These are phyloP conservation scores for Brettanomyces nanus DNA, from an alignment of 805 yeast genomes.

Conservation along the genomic window DNA sequence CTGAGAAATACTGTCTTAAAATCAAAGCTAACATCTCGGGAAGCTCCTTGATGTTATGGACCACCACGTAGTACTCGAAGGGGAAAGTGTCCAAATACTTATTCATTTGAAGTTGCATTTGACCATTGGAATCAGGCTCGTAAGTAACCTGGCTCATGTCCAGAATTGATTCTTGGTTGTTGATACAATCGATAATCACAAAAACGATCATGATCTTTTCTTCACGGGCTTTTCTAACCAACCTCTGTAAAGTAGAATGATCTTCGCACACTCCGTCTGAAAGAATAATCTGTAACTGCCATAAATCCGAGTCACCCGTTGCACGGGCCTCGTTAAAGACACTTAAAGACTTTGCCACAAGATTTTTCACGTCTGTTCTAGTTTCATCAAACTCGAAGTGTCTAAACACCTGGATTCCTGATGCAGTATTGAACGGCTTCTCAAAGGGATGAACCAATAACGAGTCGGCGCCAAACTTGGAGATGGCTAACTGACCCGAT, in stretches of 20 bases:
- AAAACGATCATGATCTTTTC: slow-evolving; percentile 91
- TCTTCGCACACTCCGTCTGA: slow-evolving; percentile 98
- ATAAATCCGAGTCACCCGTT: slow-evolving; percentile 49
- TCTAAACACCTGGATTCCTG: slow-evolving; percentile 78
- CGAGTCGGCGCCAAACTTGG: slow-evolving; percentile 80
- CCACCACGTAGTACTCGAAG: slow-evolving; percentile 93
- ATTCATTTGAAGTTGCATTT: slow-evolving; percentile 63
- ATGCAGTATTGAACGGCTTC: slow-evolving; percentile 70
- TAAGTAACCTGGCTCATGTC: slow-evolving; percentile 93
- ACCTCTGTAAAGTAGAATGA: slow-evolving; percentile 70
- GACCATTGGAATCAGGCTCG: slow-evolving; percentile 61
- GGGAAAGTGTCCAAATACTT: slow-evolving; percentile 92
- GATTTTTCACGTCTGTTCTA: slow-evolving; percentile 70
- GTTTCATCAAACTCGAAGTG: slow-evolving; percentile 89
- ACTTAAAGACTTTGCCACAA: slow-evolving; percentile 63
- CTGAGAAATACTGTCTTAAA: slow-evolving; percentile 85
- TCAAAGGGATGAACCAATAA: slow-evolving; percentile 86
- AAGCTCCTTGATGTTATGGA: slow-evolving; percentile 76
- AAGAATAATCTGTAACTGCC: slow-evolving; percentile 89
- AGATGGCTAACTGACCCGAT: slow-evolving; percentile 86
- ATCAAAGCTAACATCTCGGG: slow-evolving; percentile 89
- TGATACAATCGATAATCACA: slow-evolving; percentile 86
- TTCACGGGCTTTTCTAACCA: slow-evolving; percentile 89
- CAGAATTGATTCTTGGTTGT: slow-evolving; percentile 75
- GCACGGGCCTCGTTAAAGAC: slow-evolving; percentile 55